Base-by-base conservation (phyloP, 1,284 basidiomycete genomes). In the Leccinum variabile region DNA sequence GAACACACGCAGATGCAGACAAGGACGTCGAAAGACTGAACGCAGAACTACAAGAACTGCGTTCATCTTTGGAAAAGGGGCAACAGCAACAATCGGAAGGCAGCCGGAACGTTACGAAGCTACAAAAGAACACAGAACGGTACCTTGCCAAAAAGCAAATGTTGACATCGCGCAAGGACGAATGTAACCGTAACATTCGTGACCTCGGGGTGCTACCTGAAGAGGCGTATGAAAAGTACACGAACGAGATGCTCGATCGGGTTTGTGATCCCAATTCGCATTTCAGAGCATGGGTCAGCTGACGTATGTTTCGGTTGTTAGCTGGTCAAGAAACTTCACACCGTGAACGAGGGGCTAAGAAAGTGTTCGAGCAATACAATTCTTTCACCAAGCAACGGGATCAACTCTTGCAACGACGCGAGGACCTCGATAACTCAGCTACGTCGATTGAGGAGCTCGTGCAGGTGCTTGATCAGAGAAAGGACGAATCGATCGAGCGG, bases 321-420 rank as follows among this genome's bases (percentile, higher is more conserved):
- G 93, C 83, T 99, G 44, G 85, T 97, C 68, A 96, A 94, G 79
- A 91, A 90, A 67, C 83, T 99, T 41, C 95, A 97, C 71, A 84
- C 84, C 28, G 89, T 95, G 66, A 96, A 98, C 71, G 95, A 98
- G 70, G 86, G 87, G 33, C 81, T 99, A 66, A 98, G 97, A 98
- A 98, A 77, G 97, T 97, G 1, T 97, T 98, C 72, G 97, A 99
- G 76, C 95, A 98, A 76, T 98, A 97, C 81, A 94, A 87, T 76
- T 96, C 93, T 74, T 99, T 99, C 76, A 98, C 96, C 10, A 97
- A 97, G 74, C 96, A 99, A 77, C 89, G 96, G 2, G 96, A 98
- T 73, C 91, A 96, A 68, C 85, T 98, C 7, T 77, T 94, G 37
- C 83, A 90, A 67, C 89, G 97, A 5, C 87, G 94, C 18, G 89